Evolutionary conservation across 768 basidiomycete species (phyloP).

Genomic region (Dioszegia crocea): DNA sequence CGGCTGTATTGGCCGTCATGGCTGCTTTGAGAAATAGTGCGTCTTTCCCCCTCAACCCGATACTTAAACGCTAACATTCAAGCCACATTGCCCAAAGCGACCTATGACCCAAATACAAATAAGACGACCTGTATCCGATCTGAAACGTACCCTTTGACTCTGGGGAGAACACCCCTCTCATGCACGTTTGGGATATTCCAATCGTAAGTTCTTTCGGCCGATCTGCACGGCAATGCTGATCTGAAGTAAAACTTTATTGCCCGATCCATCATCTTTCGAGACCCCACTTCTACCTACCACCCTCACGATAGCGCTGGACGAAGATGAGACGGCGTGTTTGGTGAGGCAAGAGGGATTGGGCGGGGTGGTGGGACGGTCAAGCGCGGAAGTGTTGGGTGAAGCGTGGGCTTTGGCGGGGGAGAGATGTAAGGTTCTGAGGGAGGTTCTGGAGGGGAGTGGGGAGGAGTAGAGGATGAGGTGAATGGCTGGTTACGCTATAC

Average conservation of each 20-base stretch:
- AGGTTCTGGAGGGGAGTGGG: conserved; percentile 24
- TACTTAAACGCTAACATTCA: not conserved
- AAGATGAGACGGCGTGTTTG: conserved; percentile 25
- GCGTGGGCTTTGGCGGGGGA: conserved; percentile 34
- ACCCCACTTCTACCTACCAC: conserved; percentile 74
- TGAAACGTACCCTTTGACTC: conserved; percentile 30
- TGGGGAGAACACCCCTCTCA: conserved; percentile 51
- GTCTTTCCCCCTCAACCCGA: conserved; percentile 33
- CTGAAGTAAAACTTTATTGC: conserved; percentile 65
- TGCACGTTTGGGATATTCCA: conserved; percentile 77
- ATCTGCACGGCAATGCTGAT: no score
- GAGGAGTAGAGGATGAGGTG: no score
- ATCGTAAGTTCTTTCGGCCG: conserved; percentile 55
- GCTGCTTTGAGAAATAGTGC: conserved; percentile 78
- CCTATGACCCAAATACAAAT: conserved; percentile 64
- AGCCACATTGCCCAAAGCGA: conserved; percentile 71
- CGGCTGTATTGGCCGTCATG: conserved; percentile 78
- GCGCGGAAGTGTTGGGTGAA: conserved; percentile 33
- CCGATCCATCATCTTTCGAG: conserved; percentile 79
- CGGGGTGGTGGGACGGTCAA: conserved; percentile 40
- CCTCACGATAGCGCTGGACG: conserved; percentile 42
- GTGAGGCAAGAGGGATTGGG: conserved; percentile 44
- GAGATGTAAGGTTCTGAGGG: conserved; percentile 30
- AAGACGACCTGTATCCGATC: conserved; percentile 60
- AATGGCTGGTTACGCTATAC: no score